phyloP scores from a whole-genome alignment of 306 rosid genomes.

The Cucurbita maxima region DNA sequence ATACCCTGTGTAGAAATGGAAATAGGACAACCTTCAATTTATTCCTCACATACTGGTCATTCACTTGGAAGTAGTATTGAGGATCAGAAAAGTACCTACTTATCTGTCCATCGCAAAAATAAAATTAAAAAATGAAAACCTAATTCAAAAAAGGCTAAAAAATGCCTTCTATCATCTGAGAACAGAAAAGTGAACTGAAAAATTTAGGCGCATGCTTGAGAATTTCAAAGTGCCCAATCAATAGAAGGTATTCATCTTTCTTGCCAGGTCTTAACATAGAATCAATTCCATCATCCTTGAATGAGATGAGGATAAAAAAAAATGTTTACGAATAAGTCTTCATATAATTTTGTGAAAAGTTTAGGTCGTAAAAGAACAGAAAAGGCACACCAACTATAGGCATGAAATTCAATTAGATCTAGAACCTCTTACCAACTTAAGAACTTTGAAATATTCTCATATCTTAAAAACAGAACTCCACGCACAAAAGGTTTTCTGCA shows the following conservation, averaged over 20 bases:
- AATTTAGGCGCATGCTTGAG: not conserved
- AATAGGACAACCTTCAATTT: conserved; percentile 88
- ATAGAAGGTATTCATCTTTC: not conserved
- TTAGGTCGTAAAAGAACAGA: too few species aligned
- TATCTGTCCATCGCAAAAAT: conserved; percentile 35
- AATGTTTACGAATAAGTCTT: not conserved
- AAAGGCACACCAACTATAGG: too few species aligned
- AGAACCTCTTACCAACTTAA: too few species aligned
- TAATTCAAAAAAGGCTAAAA: not conserved
- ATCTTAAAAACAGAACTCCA: too few species aligned
- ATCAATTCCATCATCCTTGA: not conserved
- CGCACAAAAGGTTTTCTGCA: too few species aligned
- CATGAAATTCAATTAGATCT: too few species aligned
- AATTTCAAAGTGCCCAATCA: not conserved
- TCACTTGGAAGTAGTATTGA: conserved; percentile 94
- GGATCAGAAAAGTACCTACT: conserved; percentile 89
- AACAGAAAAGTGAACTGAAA: not conserved
- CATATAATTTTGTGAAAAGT: too few species aligned
- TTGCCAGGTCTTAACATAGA: not conserved
- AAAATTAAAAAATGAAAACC: not conserved
- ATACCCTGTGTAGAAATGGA: conserved; percentile 94
- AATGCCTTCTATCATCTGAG: not conserved
- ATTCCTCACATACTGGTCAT: conserved; percentile 87
- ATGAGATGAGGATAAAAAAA: not conserved
- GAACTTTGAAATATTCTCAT: too few species aligned